A percentile compares a stretch with the other conserved stretches of the same genome.
These are phyloP conservation scores for Mucor lusitanicus DNA, from an alignment of 371 early-diverging fungal species.

Conservation along the genomic window DNA sequence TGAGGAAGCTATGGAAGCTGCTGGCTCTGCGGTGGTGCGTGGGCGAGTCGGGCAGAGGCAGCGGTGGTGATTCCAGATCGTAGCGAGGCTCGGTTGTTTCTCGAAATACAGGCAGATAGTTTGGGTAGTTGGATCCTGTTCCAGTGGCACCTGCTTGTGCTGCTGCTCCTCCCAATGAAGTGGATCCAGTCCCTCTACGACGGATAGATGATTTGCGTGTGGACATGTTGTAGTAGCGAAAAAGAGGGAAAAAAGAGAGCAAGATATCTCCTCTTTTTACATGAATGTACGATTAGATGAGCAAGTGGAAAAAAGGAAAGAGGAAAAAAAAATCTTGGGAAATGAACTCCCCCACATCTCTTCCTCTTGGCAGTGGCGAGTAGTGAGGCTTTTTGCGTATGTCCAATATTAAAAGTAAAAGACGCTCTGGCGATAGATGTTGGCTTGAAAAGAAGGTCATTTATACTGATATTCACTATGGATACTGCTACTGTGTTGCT, in stretches of 20 bases:
- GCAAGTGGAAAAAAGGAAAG: background rate
- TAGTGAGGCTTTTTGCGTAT: too few species aligned
- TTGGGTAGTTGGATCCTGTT: background rate
- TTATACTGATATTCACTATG: too few species aligned
- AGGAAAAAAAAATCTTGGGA: background rate
- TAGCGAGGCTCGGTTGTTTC: background rate
- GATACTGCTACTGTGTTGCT: too few species aligned
- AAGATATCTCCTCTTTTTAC: background rate
- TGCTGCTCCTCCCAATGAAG: background rate
- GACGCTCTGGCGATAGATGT: too few species aligned
- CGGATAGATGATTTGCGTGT: background rate
- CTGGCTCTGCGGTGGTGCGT: background rate
- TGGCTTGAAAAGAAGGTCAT: too few species aligned
- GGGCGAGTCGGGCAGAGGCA: background rate
- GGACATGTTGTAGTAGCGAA: background rate
- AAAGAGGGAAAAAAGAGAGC: background rate
- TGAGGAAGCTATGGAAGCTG: conserved; percentile 9
- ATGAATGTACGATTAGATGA: background rate
- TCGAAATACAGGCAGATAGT: background rate
- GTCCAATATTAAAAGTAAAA: too few species aligned
- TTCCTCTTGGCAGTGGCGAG: too few species aligned
- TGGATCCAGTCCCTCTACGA: conserved; percentile 1
- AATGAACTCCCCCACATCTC: background rate
- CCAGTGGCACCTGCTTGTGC: background rate
- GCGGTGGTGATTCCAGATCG: background rate